Evolutionary conservation across 306 rosid genomes (phyloP), one percentile per base, ranked within the genome.

Genomic region (Trifolium subterraneum): DNA sequence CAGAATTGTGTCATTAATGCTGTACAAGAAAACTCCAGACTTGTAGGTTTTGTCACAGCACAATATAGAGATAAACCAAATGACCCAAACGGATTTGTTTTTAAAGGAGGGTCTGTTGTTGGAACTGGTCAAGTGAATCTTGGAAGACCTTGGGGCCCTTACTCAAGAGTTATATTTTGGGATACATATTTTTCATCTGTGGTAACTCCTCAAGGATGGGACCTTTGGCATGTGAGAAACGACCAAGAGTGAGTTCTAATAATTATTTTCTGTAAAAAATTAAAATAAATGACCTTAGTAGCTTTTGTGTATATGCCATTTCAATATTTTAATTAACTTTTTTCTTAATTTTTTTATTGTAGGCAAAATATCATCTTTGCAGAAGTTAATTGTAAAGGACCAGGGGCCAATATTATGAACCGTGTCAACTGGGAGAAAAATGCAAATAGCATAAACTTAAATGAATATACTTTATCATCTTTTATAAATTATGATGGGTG

Each of bases 101-200:
- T 56, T 22, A 56, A 0, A 10, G 63, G 63, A 56, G n/a, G 63
- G 1, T 56, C 36, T 13, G 1, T 56, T 56, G 4, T 11, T 23
- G 63, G 63, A 5, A 56, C 12, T 23, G 63, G 63, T 56, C 9
- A 56, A 25, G 63, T 56, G 36, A 23, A 56, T 23, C 63, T 56
- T 5, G 63, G 63, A 56, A 56, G 63, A 25, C 63, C 63, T 5
- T 56, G 63, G 63, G 36, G 36, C 9, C 33, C 8, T 56, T 56
- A 56, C 62, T 10, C 62, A 0, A 55, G 62, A 55, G 62, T 55
- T 0, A 55, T 55, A 55, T 55, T 22, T 55, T 56, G 16, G 63
- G 36, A 56, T 2, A 23, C 63, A 56, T 56, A 56, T 12, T 25
- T 56, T 56, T 23, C 63, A 2, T 5, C 35, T 0, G 63, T 56